These are phyloP conservation scores for Noccaea bulbosa DNA, from an alignment of 345 rosid genomes.

Conservation along the genomic window DNA sequence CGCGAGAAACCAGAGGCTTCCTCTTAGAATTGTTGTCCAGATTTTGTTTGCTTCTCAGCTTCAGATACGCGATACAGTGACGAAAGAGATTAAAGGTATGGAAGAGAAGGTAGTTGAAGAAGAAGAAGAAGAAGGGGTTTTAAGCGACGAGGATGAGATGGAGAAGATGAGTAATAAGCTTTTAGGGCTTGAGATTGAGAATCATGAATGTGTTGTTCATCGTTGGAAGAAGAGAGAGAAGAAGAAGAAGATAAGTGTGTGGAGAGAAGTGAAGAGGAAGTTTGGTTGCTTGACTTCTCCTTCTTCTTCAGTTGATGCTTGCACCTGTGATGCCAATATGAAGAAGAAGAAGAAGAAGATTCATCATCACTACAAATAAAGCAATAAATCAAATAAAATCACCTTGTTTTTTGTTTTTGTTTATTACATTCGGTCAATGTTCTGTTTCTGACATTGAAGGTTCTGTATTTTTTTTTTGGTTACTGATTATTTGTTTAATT, in stretches of 20 bases:
- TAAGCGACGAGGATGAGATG: constrained; percentile 35
- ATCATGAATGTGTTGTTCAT: constrained; percentile 40
- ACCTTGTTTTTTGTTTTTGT: not conserved
- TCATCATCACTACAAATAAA: constrained; percentile 25
- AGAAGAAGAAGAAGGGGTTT: constrained; percentile 37
- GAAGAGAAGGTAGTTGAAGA: constrained; percentile 39
- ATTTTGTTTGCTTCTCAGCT: constrained; percentile 60
- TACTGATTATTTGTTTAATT: not conserved
- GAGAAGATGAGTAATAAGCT: constrained; percentile 50
- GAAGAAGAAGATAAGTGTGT: constrained; percentile 55
- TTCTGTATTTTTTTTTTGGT: not conserved
- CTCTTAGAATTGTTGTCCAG: constrained; percentile 62
- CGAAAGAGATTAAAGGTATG: constrained; percentile 41
- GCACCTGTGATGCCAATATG: constrained; percentile 27
- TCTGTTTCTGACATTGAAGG: constrained; percentile 24
- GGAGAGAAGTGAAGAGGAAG: constrained; percentile 87
- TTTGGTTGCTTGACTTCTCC: constrained; percentile 64
- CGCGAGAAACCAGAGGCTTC: constrained; percentile 62
- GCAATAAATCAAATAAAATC: not conserved
- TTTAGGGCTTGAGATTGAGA: constrained; percentile 55
- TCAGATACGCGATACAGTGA: constrained; percentile 59
- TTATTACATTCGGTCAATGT: not conserved
- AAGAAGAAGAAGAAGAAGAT: constrained; percentile 30
- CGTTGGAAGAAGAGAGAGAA: constrained; percentile 14
- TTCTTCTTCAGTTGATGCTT: constrained; percentile 34